phyloP scores from a whole-genome alignment of 768 basidiomycete species.

The Hortiboletus flavorubellus region DNA sequence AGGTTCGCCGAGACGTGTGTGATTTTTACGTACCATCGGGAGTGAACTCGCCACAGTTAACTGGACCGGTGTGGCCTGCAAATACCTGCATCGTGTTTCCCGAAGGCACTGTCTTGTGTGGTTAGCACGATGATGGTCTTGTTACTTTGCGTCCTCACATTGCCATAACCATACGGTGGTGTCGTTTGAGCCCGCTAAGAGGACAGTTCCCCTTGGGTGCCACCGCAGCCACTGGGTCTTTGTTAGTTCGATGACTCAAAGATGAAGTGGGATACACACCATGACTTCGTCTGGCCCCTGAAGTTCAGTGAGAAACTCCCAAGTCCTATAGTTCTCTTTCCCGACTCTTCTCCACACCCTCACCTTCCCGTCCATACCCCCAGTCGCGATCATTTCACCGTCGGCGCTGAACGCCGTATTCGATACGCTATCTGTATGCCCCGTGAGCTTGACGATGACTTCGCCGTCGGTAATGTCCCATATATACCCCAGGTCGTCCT shows the following conservation, averaged over 20 bases:
- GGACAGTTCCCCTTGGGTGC: constrained; percentile 91
- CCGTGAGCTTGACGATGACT: constrained; percentile 78
- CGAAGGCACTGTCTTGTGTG: constrained; percentile 67
- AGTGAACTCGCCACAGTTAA: constrained; percentile 87
- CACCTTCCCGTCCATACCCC: constrained; percentile 97
- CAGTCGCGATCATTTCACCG: constrained; percentile 91
- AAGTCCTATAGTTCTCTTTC: constrained; percentile 66
- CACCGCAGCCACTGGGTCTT: constrained; percentile 78
- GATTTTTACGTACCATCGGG: constrained; percentile 64
- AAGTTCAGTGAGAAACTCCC: constrained; percentile 94
- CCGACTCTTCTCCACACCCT: constrained; percentile 88
- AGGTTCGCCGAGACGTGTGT: background rate
- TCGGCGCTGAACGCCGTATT: constrained; percentile 77
- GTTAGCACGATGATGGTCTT: background rate
- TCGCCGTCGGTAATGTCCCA: constrained; percentile 87
- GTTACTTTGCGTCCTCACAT: constrained; percentile 47
- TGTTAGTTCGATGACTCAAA: background rate
- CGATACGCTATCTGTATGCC: constrained; percentile 91
- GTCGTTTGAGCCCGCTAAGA: constrained; percentile 92
- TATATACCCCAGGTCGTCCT: constrained; percentile 92
- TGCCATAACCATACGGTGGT: constrained; percentile 97
- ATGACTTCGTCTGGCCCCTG: constrained; percentile 95
- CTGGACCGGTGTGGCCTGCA: constrained; percentile 80
- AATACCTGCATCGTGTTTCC: constrained; percentile 97
- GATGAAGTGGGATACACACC: constrained; percentile 47